These are phyloP conservation scores for Nicotiana benthamiana DNA, from an alignment of 257 asterid genomes.

Conservation along the genomic window DNA sequence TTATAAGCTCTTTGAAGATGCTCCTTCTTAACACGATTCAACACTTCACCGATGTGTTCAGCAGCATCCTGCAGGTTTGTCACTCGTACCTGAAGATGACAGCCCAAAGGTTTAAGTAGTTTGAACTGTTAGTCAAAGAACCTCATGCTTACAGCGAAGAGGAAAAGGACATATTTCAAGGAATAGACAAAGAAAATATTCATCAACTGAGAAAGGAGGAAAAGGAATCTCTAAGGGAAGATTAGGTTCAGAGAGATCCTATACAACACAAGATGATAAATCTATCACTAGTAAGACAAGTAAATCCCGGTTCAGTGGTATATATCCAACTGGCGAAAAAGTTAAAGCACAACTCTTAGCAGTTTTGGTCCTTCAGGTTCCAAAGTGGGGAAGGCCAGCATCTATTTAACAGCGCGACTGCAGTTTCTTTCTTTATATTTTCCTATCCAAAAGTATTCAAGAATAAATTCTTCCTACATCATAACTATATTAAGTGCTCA, in stretches of 20 bases:
- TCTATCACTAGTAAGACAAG: background rate
- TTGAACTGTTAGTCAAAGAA: conserved; percentile 1
- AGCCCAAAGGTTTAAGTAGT: background rate
- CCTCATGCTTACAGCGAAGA: background rate
- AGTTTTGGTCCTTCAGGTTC: background rate
- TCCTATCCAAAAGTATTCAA: background rate
- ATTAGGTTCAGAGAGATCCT: background rate
- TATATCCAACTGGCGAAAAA: background rate
- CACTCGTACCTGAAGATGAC: conserved; percentile 61
- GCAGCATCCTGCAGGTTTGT: conserved; percentile 91
- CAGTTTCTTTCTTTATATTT: background rate
- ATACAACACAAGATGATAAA: background rate
- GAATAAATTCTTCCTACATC: background rate
- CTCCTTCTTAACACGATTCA: conserved; percentile 81
- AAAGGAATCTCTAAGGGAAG: background rate
- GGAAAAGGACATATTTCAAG: background rate
- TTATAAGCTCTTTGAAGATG: conserved; percentile 80
- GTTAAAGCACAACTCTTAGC: background rate
- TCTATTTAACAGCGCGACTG: background rate
- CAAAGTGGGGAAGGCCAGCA: background rate
- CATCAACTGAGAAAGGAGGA: background rate
- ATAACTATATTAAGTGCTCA: background rate
- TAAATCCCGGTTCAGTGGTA: background rate
- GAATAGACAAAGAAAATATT: background rate
- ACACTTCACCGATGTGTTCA: conserved; percentile 93